Conservation (phyloP, 176 grass and related monocot genomes). For the Pontederia crassipes region DNA sequence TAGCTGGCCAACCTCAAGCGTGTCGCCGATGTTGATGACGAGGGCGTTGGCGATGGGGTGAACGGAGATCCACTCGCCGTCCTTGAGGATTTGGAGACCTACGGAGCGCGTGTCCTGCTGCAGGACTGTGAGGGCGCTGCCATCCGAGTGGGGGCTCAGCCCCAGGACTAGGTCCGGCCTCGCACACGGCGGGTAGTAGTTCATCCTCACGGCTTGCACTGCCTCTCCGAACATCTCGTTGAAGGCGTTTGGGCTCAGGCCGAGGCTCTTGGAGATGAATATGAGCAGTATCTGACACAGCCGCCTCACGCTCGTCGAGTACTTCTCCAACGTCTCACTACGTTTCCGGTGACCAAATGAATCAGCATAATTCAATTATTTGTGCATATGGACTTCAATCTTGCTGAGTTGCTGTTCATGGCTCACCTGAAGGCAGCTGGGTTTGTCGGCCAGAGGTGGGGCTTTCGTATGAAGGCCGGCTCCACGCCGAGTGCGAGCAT, state of each 20-base stretch:
- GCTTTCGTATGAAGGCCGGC: constrained; percentile 45
- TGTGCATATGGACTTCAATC: no score
- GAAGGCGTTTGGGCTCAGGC: constrained; percentile 29
- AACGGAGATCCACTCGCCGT: constrained; percentile 44
- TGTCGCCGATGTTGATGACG: constrained; percentile 73
- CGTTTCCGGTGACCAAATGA: no score
- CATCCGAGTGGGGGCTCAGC: constrained; percentile 77
- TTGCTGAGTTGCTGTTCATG: no score
- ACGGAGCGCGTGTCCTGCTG: constrained; percentile 53
- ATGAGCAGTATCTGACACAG: constrained; percentile 42
- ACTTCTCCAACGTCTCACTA: constrained; percentile 40
- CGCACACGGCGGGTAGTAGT: constrained; percentile 77
- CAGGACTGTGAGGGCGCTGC: constrained; percentile 86
- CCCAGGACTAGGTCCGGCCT: constrained; percentile 61
- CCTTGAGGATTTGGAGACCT: constrained; percentile 58
- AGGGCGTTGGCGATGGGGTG: constrained; percentile 37
- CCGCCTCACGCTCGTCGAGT: constrained; percentile 45
- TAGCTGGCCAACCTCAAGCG: constrained; percentile 27
- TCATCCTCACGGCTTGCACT: constrained; percentile 77
- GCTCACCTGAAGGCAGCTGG: constrained; percentile 36
- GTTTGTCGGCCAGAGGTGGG: constrained; percentile 56
- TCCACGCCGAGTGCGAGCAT: constrained; percentile 78
- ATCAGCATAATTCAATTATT: no score
- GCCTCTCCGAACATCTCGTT: constrained; percentile 65
- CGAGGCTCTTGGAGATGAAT: constrained; percentile 41